Percentiles rank a stretch among this genome's conserved stretches.
Evolutionary conservation across 495 filamentous ascomycete species (phyloP).

Genomic region (Staphylotrichum tortipilum): DNA sequence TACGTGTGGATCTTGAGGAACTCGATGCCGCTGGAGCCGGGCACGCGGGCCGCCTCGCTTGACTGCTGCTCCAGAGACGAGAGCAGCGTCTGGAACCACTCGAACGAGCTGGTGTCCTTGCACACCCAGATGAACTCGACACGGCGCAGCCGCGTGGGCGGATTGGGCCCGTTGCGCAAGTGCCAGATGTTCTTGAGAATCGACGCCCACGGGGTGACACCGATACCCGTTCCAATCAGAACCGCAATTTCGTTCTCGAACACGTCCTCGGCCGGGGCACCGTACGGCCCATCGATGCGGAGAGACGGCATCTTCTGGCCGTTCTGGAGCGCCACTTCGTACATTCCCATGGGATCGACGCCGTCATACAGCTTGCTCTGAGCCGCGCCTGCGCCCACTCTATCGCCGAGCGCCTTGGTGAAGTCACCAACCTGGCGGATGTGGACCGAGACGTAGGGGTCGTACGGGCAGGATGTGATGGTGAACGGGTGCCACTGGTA

Average conservation of each 20-base stretch:
- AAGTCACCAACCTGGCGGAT: conserved; percentile 96
- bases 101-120: conserved; percentile 90
- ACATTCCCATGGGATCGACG: conserved; percentile 92
- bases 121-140: conserved; percentile 99
- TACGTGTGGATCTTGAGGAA: conserved; percentile 98
- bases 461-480: conserved; percentile 96
- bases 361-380: conserved; percentile 80
- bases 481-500: conserved; percentile 99
- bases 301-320: conserved; percentile 82
- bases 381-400: conserved; percentile 80
- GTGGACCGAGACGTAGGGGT: conserved; percentile 88
- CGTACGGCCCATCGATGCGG: conserved; percentile 92
- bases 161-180: conserved; percentile 73
- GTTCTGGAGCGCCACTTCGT: conserved; percentile 92
- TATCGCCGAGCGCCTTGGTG: conserved; percentile 76
- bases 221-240: conserved; percentile 94
- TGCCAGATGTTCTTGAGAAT: conserved; percentile 99
- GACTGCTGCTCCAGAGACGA: conserved; percentile 86
- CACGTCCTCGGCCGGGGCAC: conserved; percentile 91
- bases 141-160: conserved; percentile 76
- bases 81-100: conserved; percentile 96
- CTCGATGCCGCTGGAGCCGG: conserved; percentile 58
- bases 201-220: conserved; percentile 93
- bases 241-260: conserved; percentile 98
- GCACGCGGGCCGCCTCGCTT: conserved; percentile 52